Conservation (phyloP, 208 protist species). For the Trypanosoma cruzi region DNA sequence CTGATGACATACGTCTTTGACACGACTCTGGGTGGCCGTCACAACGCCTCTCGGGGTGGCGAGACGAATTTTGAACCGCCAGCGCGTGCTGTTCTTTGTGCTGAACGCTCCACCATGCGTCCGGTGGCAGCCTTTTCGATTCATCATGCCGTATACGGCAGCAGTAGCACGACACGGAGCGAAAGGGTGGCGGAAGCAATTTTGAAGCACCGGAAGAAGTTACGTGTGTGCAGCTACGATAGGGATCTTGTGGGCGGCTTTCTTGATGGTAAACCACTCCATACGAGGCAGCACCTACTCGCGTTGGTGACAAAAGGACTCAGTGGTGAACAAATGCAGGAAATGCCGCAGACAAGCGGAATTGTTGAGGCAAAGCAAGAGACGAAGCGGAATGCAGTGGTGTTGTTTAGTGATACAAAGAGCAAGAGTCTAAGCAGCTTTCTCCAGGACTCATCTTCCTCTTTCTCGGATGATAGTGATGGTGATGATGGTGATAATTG, state of each 20-base stretch:
- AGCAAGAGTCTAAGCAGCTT: conserved; percentile 24
- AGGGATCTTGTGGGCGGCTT: conserved; percentile 64
- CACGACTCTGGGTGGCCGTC: conserved; percentile 51
- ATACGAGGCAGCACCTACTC: conserved; percentile 49
- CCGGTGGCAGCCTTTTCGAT: conserved; percentile 37
- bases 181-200: conserved; percentile 41
- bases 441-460: conserved; percentile 15
- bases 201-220: conserved; percentile 38
- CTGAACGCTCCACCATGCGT: conserved; percentile 29
- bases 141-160: conserved; percentile 39
- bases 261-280: conserved; percentile 40
- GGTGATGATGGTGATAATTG: not conserved
- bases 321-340: conserved; percentile 33
- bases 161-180: conserved; percentile 22
- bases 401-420: conserved; percentile 19
- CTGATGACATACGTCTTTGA: conserved; percentile 72
- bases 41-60: conserved; percentile 38
- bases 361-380: conserved; percentile 10
- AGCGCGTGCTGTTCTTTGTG: conserved; percentile 21
- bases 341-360: not conserved
- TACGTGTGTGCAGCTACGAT: conserved; percentile 45
- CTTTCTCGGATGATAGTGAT: not conserved
- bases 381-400: conserved; percentile 5
- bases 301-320: conserved; percentile 46
- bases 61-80: not conserved